Percentiles rank a stretch among this genome's conserved stretches.
These are phyloP conservation scores for Boletus subcaerulescens DNA, from an alignment of 768 basidiomycete genomes.

Conservation along the genomic window DNA sequence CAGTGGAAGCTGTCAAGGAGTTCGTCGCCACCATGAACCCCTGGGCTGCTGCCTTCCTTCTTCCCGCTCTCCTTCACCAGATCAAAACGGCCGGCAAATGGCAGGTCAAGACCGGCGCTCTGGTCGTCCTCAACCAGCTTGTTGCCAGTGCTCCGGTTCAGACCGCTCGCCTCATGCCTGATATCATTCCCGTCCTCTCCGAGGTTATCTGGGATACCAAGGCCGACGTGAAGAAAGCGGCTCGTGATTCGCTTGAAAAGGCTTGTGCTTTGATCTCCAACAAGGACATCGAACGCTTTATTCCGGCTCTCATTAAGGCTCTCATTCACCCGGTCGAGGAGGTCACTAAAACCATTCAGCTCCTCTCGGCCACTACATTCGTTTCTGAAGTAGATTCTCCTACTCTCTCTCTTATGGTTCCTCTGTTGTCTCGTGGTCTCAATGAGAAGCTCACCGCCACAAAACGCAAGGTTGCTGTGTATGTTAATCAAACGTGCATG, in stretches of 20 bases:
- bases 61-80: conserved; percentile 86
- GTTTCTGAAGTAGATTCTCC: conserved; percentile 99
- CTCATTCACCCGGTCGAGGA: conserved; percentile 99
- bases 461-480: conserved; percentile 98
- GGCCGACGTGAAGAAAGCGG: conserved; percentile 97
- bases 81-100: conserved; percentile 97
- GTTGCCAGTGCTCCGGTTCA: conserved; percentile 79
- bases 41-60: conserved; percentile 80
- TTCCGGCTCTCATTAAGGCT: conserved; percentile 96
- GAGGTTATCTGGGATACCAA: conserved; percentile 99
- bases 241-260: conserved; percentile 91
- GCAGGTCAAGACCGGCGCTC: conserved; percentile 91
- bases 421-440: conserved; percentile 90
- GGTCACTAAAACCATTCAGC: conserved; percentile 90
- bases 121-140: conserved; percentile 82
- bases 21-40: conserved; percentile 80
- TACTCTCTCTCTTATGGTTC: conserved; percentile 97
- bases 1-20: conserved; percentile 76
- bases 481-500: conserved; percentile 33
- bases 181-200: conserved; percentile 90
- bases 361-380: conserved; percentile 98
- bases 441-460: conserved; percentile 92
- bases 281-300: conserved; percentile 97
- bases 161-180: conserved; percentile 86
- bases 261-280: conserved; percentile 93